Evolutionary conservation across 192 early-diverging fungal genomes (phyloP), one percentile per base, ranked within the genome.

Genomic region (Lobosporangium transversale): DNA sequence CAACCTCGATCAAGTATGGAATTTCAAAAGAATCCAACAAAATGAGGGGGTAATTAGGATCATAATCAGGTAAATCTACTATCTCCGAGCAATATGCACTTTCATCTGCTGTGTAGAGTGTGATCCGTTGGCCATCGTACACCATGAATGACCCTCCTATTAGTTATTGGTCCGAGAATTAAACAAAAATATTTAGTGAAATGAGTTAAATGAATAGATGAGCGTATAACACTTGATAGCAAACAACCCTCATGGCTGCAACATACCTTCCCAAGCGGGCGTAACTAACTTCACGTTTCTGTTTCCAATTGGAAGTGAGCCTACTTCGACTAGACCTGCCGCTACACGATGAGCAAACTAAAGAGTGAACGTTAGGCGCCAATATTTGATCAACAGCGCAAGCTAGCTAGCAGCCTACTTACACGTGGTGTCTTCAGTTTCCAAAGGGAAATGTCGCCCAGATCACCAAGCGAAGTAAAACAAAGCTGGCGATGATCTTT

Each of bases 381-480:
- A 3, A 63, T 20, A 27, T 31, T 11, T 47, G 1, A 40, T 47
- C 2, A 56, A 14, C n/a, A 35, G 29, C 33, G 26, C 4, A 24
- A 36, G n/a, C 33, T 12, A 1, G 18, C 8, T 26, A 43, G 21
- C 37, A 40, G 37, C 37, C 12, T 26, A 27, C n/a, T 62, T 82
- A 90, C 88, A 61, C 82, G 64, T 24, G 86, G 84, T 12, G 73
- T 75, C 35, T 70, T 76, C 24, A 81, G 79, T 29, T 82, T 66
- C 84, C 85, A 90, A 4, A 90, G 61, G 27, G 84, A 74, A 1
- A 86, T 67, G 50, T 88, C 85, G 10, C 83, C 89, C 37, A 84
- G 74, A 24, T 70, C 62, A 14, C 79, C 83, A 18, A 87, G 50
- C 9, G 83, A 85, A 11, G 84, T 82, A 20, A 89, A 80, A 11